Base-by-base conservation (phyloP, 78 protist genomes). In the Trichosphaerium sp. region DNA sequence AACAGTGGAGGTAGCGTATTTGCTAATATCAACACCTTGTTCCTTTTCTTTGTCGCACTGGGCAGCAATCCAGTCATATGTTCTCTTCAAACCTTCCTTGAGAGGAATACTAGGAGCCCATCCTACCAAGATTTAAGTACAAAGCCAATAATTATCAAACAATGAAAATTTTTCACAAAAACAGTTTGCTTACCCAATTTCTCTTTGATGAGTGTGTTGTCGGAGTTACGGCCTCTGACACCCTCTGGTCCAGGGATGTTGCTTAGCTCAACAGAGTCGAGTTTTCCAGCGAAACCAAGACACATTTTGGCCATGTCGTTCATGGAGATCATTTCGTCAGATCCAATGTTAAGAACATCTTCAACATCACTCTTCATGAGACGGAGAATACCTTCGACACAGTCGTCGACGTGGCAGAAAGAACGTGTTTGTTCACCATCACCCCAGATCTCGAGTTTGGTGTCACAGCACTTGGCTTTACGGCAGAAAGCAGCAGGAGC, bases 401-500 rank as follows among this genome's bases (percentile, higher is more conserved):
- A 73, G 54, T 88, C 92, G 44, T 84, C 88, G 3, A 88, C 42
- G 63, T 55, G 67, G 69, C 83, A 67, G 75, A 84, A 88, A 39
- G 82, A 61, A 42, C 92, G 82, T 3, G 92, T 84, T 75, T 88
- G 92, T 63, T 54, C 14, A 37, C 92, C 93, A 41, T 85, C 84
- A 28, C 93, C 93, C 93, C 93, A 88, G 84, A 88, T 78, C 62
- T 88, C 93, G 47, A 85, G 62, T 38, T 58, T 15, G n/a, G n/a
- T n/a, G n/a, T n/a, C n/a, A n/a, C n/a, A n/a, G 32, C 2, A 10
- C n/a, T 77, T 18, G 4, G 69, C 83, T 64, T 88, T 88, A 64
- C 93, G 80, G 70, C 74, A 63, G 61, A 88, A 85, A 32, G 93
- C 93, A 26, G 93, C 93, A 2, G 93, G 93, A 29, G 91, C 93